Evolutionary conservation across 2,329 filamentous ascomycete genomes (phyloP).

Genomic region (Cordyceps javanica): DNA sequence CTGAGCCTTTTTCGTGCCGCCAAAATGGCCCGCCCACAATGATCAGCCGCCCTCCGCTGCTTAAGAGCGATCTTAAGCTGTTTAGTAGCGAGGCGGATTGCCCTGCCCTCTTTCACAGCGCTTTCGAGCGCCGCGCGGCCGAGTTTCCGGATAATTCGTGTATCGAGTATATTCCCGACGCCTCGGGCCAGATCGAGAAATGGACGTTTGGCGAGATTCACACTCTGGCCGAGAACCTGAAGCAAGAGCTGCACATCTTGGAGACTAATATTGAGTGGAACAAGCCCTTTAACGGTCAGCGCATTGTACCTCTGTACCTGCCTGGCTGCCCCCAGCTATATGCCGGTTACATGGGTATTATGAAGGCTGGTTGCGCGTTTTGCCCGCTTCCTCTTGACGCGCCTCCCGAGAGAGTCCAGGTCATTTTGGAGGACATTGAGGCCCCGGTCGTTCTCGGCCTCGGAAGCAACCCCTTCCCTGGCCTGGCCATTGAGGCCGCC

Average conservation of each 20-base stretch:
- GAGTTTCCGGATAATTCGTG: slow-evolving; percentile 7
- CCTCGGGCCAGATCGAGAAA: slow-evolving; percentile 3
- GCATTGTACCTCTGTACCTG: slow-evolving; percentile 33
- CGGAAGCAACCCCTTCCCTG: slow-evolving; percentile 21
- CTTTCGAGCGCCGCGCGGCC: slow-evolving; percentile 9
- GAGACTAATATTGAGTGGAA: slow-evolving; percentile 40
- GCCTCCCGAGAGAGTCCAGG: slow-evolving; percentile 10
- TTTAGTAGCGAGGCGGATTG: slow-evolving; percentile 2
- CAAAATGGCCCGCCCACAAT: slow-evolving; percentile 9
- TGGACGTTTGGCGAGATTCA: slow-evolving; percentile 9
- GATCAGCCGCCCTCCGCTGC: slow-evolving; percentile 9
- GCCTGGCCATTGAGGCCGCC: slow-evolving; percentile 12
- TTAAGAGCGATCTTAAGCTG: slow-evolving; percentile 9
- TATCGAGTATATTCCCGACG: slow-evolving; percentile 11
- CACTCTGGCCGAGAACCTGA: background rate
- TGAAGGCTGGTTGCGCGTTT: slow-evolving; percentile 10
- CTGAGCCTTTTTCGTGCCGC: slow-evolving; percentile 5
- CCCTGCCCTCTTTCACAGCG: slow-evolving; percentile 11
- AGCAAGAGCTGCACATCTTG: slow-evolving; percentile 7
- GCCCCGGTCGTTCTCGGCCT: slow-evolving; percentile 15
- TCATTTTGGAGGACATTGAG: slow-evolving; percentile 8
- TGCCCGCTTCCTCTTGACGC: slow-evolving; percentile 12
- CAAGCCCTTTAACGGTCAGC: slow-evolving; percentile 16
- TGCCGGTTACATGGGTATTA: slow-evolving; percentile 15
- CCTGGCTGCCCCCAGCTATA: slow-evolving; percentile 12